phyloP scores from a whole-genome alignment of 345 rosid species.

The Brassica incana region DNA sequence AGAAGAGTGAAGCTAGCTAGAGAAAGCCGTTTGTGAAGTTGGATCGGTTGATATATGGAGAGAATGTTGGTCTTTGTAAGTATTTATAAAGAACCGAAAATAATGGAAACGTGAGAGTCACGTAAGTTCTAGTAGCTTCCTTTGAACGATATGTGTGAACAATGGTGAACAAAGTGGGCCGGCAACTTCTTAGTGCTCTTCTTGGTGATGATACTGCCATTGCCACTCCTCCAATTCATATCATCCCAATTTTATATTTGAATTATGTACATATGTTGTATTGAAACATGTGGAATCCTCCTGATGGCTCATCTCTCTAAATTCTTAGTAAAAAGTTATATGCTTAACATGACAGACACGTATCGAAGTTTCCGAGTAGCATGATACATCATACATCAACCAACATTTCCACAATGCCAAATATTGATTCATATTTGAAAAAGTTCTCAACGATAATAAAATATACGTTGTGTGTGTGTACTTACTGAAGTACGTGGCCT shows the following conservation, averaged over 20 bases:
- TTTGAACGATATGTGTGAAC: constrained; percentile 35
- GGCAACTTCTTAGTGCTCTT: constrained; percentile 32
- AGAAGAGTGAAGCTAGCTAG: background rate
- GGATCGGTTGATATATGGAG: constrained; percentile 12
- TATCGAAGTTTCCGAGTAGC: too few relatives aligned
- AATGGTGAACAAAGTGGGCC: constrained; percentile 25
- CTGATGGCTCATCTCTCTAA: too few relatives aligned
- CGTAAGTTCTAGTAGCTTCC: constrained; percentile 33
- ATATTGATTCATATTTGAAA: too few relatives aligned
- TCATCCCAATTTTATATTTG: background rate
- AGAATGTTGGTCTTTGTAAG: constrained; percentile 10
- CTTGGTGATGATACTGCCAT: constrained; percentile 31
- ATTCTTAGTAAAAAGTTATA: too few relatives aligned
- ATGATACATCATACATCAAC: too few relatives aligned
- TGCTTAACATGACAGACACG: too few relatives aligned
- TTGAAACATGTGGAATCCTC: too few relatives aligned
- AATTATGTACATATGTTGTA: too few relatives aligned
- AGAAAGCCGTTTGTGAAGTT: constrained; percentile 2
- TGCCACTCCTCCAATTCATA: constrained; percentile 29
- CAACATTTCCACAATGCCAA: too few relatives aligned
- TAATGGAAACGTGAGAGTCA: constrained; percentile 25
- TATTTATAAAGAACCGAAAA: constrained; percentile 32
- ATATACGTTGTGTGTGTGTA: too few relatives aligned
- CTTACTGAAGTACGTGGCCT: too few relatives aligned
- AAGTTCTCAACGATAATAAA: too few relatives aligned